Base-by-base conservation (phyloP, 1,139 yeast genomes). In the Geotrichum aggregatum region DNA sequence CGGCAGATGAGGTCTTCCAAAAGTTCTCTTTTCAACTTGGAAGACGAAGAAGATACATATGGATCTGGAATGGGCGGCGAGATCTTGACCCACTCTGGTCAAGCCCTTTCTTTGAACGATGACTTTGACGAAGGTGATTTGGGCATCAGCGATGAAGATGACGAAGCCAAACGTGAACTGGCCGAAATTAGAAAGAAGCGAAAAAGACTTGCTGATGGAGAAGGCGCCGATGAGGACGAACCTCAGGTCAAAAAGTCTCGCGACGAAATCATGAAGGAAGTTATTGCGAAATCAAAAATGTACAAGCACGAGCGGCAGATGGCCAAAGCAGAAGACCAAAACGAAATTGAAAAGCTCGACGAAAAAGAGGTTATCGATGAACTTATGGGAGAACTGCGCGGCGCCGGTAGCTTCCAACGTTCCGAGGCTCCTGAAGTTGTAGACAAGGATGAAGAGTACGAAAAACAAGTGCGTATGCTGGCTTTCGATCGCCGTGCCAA, bases 231-330 rank as follows among this genome's bases (percentile, higher is more conserved):
- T 8, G 69, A 63, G 6, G 68, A 63, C 1, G 73, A 64, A 39
- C 77, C 77, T 0, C 73, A 75, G 30, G 78, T 82, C 56, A 87
- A 85, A 67, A 94, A 89, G 71, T 79, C 92, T 30, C 91, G 92
- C 66, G 87, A 88, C 43, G 98, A 94, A 68, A 95, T 94, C 40
- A 92, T 94, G 98, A 83, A 87, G 63, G 99, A 94, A 68, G 80
- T 94, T 52, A 92, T 94, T 58, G 96, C 97, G 41, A 94, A 94
- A 69, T 88, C 97, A 10, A 94, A 94, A 66, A 81, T 82, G 67
- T 80, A 91, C 70, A 92, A 89, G 66, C 84, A 83, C 48, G 95
- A 89, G 69, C 81, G 98, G 64, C 98, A 94, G 70, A 74, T 77
- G 64, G 80, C 82, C 47, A 87, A 86, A 61, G 83, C 82, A 50